Evolutionary conservation across 163 green algal genomes (phyloP), one percentile per base, ranked within the genome.

Genomic region (Trebouxiophyceae sp.): DNA sequence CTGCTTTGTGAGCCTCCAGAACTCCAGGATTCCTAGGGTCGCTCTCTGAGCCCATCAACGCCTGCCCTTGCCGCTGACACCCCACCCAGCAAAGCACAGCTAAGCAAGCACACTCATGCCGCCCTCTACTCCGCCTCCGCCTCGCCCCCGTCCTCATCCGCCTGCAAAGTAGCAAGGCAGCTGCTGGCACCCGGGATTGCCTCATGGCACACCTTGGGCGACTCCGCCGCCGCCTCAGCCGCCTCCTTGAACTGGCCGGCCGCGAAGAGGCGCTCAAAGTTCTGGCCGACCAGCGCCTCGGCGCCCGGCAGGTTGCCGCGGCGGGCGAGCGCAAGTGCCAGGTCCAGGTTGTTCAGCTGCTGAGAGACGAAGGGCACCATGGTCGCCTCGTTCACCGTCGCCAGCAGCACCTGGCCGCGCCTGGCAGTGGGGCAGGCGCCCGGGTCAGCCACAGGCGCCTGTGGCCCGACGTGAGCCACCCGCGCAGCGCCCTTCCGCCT

Each of bases 341-440:
- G 83, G 27, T 97, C 89, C 33, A 98, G 69, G 71, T 98, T 99
- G 79, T 94, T 90, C 67, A 99, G 81, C 79, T 97, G 87, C 66
- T 86, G 67, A 69, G 76, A 89, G n/a, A 99, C 84, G 76, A 98
- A 99, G 1, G 89, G 89, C 57, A 99, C 92, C 61, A 99, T 89
- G 8, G 90, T 85, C 33, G 81, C 63, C 73, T 97, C 91, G 72
- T 97, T 97, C 20, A 98, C 86, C 2, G 81, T 97, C 8, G 81
- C 84, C 71, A 95, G 78, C 63, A 98, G 74, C 56, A 99, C 90
- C 80, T 98, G 93, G 24, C 93, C 93, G 7, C 89, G 73, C 54
- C 86, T 81, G 70, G n/a, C n/a, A n/a, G n/a, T n/a, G n/a, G n/a
- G n/a, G n/a, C n/a, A n/a, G n/a, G n/a, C n/a, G n/a, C n/a, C n/a